Conservation (phyloP, 129 eudicot species). For the Pulicaria dysenterica region DNA sequence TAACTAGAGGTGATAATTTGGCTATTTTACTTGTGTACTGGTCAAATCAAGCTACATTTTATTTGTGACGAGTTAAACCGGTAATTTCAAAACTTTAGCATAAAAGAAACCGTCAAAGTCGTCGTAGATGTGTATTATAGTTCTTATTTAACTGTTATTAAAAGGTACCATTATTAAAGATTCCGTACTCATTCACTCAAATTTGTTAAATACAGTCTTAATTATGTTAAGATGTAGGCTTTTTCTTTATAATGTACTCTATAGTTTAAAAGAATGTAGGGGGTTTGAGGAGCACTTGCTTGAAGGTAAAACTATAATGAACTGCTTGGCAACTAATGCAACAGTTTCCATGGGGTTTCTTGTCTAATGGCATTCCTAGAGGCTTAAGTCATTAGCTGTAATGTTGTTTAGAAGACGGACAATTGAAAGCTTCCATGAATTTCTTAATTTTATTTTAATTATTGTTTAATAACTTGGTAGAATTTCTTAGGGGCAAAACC, state of each 20-base stretch:
- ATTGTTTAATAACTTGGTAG: slow-evolving; percentile 19
- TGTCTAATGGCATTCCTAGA: slow-evolving; percentile 31
- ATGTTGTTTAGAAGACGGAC: slow-evolving; percentile 37
- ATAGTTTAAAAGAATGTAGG: slow-evolving; percentile 26
- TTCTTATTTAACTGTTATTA: too few relatives aligned
- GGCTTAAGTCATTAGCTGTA: slow-evolving; percentile 38
- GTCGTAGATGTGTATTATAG: too few relatives aligned
- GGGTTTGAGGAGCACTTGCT: slow-evolving; percentile 36
- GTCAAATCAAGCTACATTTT: too few relatives aligned
- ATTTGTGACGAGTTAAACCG: too few relatives aligned
- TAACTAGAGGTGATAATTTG: too few relatives aligned
- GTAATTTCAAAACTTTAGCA: too few relatives aligned
- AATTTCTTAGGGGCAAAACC: slow-evolving; percentile 37
- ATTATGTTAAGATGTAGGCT: slow-evolving; percentile 5
- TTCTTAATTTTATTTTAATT: slow-evolving; percentile 9
- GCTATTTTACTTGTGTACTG: too few relatives aligned
- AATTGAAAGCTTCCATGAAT: slow-evolving; percentile 37
- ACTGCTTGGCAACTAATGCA: slow-evolving; percentile 21
- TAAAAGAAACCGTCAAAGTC: too few relatives aligned
- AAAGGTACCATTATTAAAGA: background rate
- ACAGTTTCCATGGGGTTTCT: slow-evolving; percentile 42
- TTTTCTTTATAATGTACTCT: background rate
- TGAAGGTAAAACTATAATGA: slow-evolving; percentile 18
- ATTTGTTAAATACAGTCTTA: slow-evolving; percentile 16
- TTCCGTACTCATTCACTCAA: slow-evolving; percentile 10